Evolutionary conservation across 441 rosid genomes (phyloP), one percentile per base, ranked within the genome.

Genomic region (Macaranga tanarius): DNA sequence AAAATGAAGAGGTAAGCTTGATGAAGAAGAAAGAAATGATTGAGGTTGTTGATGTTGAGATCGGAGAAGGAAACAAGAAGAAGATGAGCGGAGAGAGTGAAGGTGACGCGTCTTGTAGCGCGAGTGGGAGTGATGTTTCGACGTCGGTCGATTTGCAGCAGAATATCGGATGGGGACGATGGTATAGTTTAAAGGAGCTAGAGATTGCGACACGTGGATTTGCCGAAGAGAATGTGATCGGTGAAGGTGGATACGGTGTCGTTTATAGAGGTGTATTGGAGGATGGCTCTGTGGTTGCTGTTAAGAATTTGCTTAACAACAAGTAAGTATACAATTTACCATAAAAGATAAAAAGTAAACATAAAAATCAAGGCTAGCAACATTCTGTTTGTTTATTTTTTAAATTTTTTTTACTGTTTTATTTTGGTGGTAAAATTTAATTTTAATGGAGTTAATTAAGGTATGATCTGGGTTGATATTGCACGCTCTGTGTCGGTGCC

Each of bases 191-290:
- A 78, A 87, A 75, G 81, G 97, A 94, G 84, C 91, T 94, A 54
- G 92, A 94, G 82, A 67, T 72, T 62, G 97, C 97, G 74, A 94
- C 98, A 10, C 83, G 85, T 78, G 91, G 89, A 44, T 94, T 94
- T 63, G 57, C 89, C 22, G 90, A 82, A 76, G 95, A 88, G 82
- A 92, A 82, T 58, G 89, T 92, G 70, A 83, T 94, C 79, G 98
- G 98, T 2, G 97, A 92, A 84, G 98, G 98, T 17, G 98, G 98
- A 0, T 94, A 94, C 72, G 98, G 98, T 0, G 40, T 94, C 70
- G 97, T 94, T 50, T 94, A 79, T 64, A 84, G 89, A 79, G 98
- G 96, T 28, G 84, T 87, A 15, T 79, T 94, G 76, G 76, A 77
- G 1, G 96, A 92, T 52, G 92, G 90, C 51, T 89, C 93, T 8